Evolutionary conservation across 2,329 filamentous ascomycete genomes (phyloP), one percentile per base, ranked within the genome.

Genomic region (Trichoderma citrinoviride): DNA sequence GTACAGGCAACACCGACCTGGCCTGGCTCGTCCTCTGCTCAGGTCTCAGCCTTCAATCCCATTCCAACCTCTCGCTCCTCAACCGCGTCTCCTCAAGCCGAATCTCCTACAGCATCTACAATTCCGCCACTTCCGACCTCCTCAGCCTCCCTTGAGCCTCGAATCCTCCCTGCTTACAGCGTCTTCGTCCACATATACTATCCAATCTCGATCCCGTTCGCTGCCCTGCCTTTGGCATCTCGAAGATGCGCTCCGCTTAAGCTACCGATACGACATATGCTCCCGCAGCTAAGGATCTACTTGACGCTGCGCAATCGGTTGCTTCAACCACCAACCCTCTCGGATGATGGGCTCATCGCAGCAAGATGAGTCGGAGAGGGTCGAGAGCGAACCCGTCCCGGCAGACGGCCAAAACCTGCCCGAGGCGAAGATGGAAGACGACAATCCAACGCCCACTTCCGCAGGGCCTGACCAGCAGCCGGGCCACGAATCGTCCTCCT

Each of bases 401-500:
- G 46, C 52, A 10, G 55, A 37, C 15, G 64, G 44, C 27, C n/a
- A 43, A 14, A 2, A 10, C 5, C 15, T 17, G 19, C 12, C 33
- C 33, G 46, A 33, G 27, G 17, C 55, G 12, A 3, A 43, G 12
- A 23, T 8, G 17, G 44, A 33, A 40, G 25, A 33, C 33, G 57
- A 61, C n/a, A 23, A 52, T 23, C 57, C 12, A 21, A 50, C 46
- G 21, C 56, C 33, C 19, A 27, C 23, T 2, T 21, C 56, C n/a
- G 17, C 44, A 50, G 23, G 33, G 14, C 41, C 44, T 25, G 29
- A 60, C 0, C 44, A 21, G 7, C 19, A 14, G 33, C 33, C 19
- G 29, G 29, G 44, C 19, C 15, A 17, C 33, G 33, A 14, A 3
- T 47, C 44, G 23, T 6, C 67, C 74, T 44, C 72, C 67, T 23